phyloP scores from a whole-genome alignment of 106 monocot genomes.

The Posidonia australis region DNA sequence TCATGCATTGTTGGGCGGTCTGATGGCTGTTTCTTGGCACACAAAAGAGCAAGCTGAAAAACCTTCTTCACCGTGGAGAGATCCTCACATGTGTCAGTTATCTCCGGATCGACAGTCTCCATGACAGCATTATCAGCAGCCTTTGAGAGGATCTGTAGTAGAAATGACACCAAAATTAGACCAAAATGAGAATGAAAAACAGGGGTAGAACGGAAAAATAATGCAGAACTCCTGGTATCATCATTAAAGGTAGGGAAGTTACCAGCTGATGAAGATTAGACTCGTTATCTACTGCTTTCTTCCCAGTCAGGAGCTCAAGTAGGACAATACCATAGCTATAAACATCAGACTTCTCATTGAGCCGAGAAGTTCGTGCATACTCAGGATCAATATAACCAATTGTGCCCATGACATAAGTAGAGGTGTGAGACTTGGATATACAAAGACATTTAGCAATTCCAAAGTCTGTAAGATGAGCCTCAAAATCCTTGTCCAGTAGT shows the following conservation, averaged over 20 bases:
- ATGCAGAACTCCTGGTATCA: neutral
- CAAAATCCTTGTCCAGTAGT: constrained; percentile 78
- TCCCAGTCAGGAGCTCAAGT: constrained; percentile 81
- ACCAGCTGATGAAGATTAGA: constrained; percentile 90
- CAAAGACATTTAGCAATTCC: constrained; percentile 89
- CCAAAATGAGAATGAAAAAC: neutral
- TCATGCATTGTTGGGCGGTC: constrained; percentile 95
- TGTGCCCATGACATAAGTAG: constrained; percentile 90
- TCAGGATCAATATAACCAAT: constrained; percentile 97
- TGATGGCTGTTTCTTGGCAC: constrained; percentile 74
- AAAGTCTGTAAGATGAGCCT: constrained; percentile 88
- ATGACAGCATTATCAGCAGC: constrained; percentile 65
- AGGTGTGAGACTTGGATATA: constrained; percentile 78
- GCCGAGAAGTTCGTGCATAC: constrained; percentile 82
- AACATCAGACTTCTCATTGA: constrained; percentile 95
- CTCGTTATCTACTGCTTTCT: constrained; percentile 78
- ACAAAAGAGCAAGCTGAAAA: constrained; percentile 85
- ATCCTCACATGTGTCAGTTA: constrained; percentile 57
- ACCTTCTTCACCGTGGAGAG: constrained; percentile 56
- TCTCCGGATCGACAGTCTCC: constrained; percentile 71
- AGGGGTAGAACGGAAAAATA: no score
- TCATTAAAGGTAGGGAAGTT: constrained; percentile 1
- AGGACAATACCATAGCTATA: constrained; percentile 91
- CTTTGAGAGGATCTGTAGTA: constrained; percentile 60
- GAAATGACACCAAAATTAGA: neutral